A percentile compares a stretch with the other conserved stretches of the same genome.
Evolutionary conservation across 192 early-diverging fungal species (phyloP).

Genomic region (Backusella psychrophila): DNA sequence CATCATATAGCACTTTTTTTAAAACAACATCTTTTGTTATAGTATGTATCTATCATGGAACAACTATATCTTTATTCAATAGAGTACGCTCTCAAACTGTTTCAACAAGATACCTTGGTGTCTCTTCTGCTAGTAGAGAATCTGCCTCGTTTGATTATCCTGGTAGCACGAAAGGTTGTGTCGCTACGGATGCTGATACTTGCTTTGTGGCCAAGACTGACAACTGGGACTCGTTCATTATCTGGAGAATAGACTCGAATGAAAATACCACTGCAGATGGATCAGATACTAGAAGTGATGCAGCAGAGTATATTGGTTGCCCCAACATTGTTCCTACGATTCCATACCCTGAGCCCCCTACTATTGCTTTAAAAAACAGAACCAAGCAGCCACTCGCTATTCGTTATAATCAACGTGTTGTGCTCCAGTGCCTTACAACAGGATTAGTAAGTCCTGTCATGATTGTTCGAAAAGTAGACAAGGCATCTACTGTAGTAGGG

Average conservation of each 20-base stretch:
- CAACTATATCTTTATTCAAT: slow-evolving; percentile 85
- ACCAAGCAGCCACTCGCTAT: slow-evolving; percentile 59
- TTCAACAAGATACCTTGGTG: slow-evolving; percentile 83
- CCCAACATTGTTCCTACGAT: not conserved
- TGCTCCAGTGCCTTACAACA: slow-evolving; percentile 82
- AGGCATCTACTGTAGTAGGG: slow-evolving; percentile 70
- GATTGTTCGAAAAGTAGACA: slow-evolving; percentile 82
- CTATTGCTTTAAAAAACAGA: slow-evolving; percentile 64
- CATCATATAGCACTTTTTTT: not conserved
- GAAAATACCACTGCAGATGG: not conserved
- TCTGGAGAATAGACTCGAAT: slow-evolving; percentile 76
- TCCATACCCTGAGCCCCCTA: slow-evolving; percentile 63
- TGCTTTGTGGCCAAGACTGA: slow-evolving; percentile 72
- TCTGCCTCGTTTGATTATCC: not conserved
- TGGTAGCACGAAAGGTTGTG: not conserved
- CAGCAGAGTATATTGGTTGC: slow-evolving; percentile 6
- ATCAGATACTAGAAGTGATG: not conserved
- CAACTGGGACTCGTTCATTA: slow-evolving; percentile 82
- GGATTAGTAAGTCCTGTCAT: slow-evolving; percentile 79
- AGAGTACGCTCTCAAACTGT: slow-evolving; percentile 86
- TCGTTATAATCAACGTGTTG: slow-evolving; percentile 84
- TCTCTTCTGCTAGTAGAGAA: slow-evolving; percentile 17
- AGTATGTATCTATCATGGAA: slow-evolving; percentile 83
- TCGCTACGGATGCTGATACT: slow-evolving; percentile 36
- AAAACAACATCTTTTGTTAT: not conserved